Conservation (phyloP, 371 early-diverging fungal species). For the Mucor lusitanicus region DNA sequence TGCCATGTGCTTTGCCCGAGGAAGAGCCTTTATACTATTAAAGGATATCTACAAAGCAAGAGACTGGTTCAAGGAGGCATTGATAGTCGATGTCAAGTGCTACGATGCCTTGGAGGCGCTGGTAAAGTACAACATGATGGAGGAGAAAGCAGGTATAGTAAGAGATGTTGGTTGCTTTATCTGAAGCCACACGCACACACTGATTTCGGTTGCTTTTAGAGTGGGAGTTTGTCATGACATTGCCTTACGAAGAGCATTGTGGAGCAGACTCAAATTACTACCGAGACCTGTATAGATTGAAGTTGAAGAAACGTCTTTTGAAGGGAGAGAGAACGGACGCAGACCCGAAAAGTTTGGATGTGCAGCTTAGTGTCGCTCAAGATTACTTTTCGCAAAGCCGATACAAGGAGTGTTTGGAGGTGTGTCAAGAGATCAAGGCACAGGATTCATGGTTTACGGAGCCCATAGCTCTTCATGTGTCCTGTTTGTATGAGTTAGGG, state of each 20-base stretch:
- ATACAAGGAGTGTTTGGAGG: conserved; percentile 58
- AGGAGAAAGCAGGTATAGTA: conserved; percentile 65
- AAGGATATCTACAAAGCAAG: conserved; percentile 57
- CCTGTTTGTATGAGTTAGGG: conserved; percentile 65
- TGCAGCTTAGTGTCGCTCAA: conserved; percentile 65
- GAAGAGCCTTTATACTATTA: conserved; percentile 53
- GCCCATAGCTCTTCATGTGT: conserved; percentile 60
- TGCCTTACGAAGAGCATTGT: conserved; percentile 59
- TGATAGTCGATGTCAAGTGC: conserved; percentile 67
- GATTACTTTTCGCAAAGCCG: conserved; percentile 50
- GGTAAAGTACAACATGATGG: conserved; percentile 61
- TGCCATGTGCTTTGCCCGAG: conserved; percentile 66
- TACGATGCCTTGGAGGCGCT: conserved; percentile 70
- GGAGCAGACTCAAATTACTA: conserved; percentile 62
- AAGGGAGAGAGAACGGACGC: conserved; percentile 43
- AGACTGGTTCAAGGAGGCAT: conserved; percentile 65
- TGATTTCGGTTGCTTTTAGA: conserved; percentile 31
- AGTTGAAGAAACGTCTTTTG: conserved; percentile 56
- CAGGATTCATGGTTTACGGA: conserved; percentile 60
- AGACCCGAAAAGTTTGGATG: conserved; percentile 49
- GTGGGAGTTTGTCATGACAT: conserved; percentile 55
- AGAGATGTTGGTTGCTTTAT: too few relatives aligned
- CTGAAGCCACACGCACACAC: too few relatives aligned
- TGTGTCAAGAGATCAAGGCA: conserved; percentile 61
- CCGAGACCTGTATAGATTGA: conserved; percentile 58